phyloP scores from a whole-genome alignment of 164 flowering plant genomes.

The Dillenia suffruticosa region DNA sequence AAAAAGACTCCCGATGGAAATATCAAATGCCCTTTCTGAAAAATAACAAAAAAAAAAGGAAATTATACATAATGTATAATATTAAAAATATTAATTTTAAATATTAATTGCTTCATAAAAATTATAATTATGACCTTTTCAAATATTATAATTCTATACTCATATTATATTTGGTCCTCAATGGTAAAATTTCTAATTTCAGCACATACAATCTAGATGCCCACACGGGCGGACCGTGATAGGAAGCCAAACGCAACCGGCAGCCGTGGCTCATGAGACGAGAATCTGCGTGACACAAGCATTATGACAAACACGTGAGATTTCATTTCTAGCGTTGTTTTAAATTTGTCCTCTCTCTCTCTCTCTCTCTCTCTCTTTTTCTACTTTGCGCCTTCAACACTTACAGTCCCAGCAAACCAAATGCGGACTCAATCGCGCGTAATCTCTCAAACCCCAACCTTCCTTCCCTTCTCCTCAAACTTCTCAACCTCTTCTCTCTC shows the following conservation, averaged over 20 bases:
- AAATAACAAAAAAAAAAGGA: too few relatives aligned
- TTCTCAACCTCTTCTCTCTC: not conserved
- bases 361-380: slow-evolving; percentile 8
- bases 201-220: not conserved
- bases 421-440: slow-evolving; percentile 31
- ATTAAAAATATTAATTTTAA: too few relatives aligned
- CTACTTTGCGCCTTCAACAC: slow-evolving; percentile 3
- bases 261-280: not conserved
- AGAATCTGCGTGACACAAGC: too few relatives aligned
- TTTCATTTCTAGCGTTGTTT: not conserved
- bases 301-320: not conserved
- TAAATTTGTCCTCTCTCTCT: not conserved
- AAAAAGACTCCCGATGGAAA: too few relatives aligned
- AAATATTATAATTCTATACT: too few relatives aligned
- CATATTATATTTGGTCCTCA: too few relatives aligned
- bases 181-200: too few relatives aligned
- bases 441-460: slow-evolving; percentile 16
- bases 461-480: slow-evolving; percentile 9
- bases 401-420: slow-evolving; percentile 15
- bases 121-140: too few relatives aligned
- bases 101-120: too few relatives aligned
- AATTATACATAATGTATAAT: too few relatives aligned
- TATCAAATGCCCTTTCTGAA: too few relatives aligned
- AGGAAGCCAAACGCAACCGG: slow-evolving; percentile 7
- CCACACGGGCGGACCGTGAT: not conserved